Evolutionary conservation across 176 grass and related monocot species (phyloP), one percentile per base, ranked within the genome.

Genomic region (Pontederia crassipes): DNA sequence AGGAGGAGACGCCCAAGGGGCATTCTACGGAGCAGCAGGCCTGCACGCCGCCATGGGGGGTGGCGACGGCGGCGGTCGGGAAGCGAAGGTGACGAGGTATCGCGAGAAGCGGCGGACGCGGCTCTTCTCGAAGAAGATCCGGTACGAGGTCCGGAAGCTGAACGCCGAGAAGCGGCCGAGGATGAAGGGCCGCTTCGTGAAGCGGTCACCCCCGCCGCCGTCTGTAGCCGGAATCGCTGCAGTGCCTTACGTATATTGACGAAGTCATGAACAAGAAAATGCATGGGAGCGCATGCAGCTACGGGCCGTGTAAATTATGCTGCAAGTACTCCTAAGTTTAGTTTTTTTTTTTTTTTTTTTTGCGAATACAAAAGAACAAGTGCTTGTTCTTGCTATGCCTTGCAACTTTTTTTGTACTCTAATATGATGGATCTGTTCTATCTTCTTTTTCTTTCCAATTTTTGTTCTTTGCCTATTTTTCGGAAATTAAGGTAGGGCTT

Each of bases 81-180:
- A 98, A 63, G 84, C 88, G 16, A 81, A 82, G 71, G 88, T 98
- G 80, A 83, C 93, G 48, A 83, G 93, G 77, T 98, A 98, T 74
- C 54, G 84, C 47, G 88, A 98, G 79, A 98, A 98, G 81, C 88
- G 93, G 66, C 81, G 84, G 67, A 98, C 79, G 73, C 76, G 88
- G 64, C 77, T 98, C 56, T 98, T 98, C 78, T 73, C 87, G 45
- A 98, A 92, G 85, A 98, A 98, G 84, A 98, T 98, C 56, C 73
- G 88, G 79, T 98, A 98, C 77, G 93, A 98, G 93, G 93, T 98
- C 52, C 76, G 93, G 71, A 98, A 98, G 84, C 84, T 92, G 66
- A 98, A 98, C 70, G 93, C 93, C 13, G 93, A 98, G 88, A 98
- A 92, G 79, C 84, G 93, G 59, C 93, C 93, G 18, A 79, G 93